Evolutionary conservation across 139 green algal species (phyloP), one percentile per base, ranked within the genome.

Genomic region (Klebsormidium nitens): DNA sequence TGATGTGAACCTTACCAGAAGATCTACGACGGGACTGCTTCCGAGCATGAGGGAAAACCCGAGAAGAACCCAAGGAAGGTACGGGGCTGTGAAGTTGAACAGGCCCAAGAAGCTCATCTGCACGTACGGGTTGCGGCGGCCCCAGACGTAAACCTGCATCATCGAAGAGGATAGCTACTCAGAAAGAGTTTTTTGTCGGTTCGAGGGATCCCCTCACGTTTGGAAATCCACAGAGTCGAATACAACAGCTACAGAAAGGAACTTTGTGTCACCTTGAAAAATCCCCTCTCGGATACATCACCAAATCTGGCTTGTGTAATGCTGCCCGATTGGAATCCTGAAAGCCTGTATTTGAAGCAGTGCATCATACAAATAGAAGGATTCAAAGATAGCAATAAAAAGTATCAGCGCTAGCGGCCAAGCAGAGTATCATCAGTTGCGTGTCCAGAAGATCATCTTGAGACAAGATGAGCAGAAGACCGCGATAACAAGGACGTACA

Each of bases 11-110:
- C 49, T 70, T 70, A 79, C 72, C 47, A 99, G 82, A 47, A 98
- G 71, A 79, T 99, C 93, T 32, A 96, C 82, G 37, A 93, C 78
- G 19, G 91, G 88, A 36, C 70, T 90, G 79, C 63, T 86, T 47
- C 91, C 90, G 52, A 99, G 84, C 79, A 97, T 86, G 28, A 97
- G 74, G 0, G 74, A 88, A 83, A 99, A 97, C 3, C 79, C 89
- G 36, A 97, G 83, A 72, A 99, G 83, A 68, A 99, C 93, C 95
- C 95, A 99, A 0, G 95, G 95, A 39, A 99, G 82, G 76, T 97
- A 99, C 5, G 95, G 93, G 32, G 95, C 95, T 0, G 90, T 96
- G 83, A 99, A 99, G 66, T 87, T 96, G 90, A 99, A 97, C 32
- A 98, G 86, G 19, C 94, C 93, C 62, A 99, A 77, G 78, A 98